These are phyloP conservation scores for Trichoderma orchidacearum DNA, from an alignment of 495 filamentous ascomycete genomes.

Conservation along the genomic window DNA sequence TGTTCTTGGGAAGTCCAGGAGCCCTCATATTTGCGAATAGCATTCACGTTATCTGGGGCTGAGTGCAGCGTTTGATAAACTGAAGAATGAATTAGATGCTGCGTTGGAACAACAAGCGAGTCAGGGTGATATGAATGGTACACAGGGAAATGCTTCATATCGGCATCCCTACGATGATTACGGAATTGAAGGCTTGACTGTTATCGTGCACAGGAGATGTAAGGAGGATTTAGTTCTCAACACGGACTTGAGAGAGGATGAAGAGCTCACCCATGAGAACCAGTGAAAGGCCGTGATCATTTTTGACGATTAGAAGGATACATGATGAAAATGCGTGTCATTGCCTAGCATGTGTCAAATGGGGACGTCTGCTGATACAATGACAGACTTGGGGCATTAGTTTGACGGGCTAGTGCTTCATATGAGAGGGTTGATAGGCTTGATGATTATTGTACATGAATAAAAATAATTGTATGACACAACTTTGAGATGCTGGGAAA, in stretches of 20 bases:
- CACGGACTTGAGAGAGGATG: slow-evolving; percentile 21
- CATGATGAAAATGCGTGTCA: too few relatives aligned
- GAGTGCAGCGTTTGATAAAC: slow-evolving; percentile 13
- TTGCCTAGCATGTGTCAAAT: too few relatives aligned
- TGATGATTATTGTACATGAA: too few relatives aligned
- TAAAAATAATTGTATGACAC: too few relatives aligned
- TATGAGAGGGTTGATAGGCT: too few relatives aligned
- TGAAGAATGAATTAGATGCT: slow-evolving; percentile 10
- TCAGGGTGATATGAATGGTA: slow-evolving; percentile 5
- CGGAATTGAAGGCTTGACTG: slow-evolving; percentile 28
- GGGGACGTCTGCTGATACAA: too few relatives aligned
- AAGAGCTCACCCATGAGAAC: background rate
- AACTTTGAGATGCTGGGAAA: too few relatives aligned
- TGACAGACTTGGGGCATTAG: too few relatives aligned
- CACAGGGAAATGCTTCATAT: background rate
- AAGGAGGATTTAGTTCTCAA: slow-evolving; percentile 33
- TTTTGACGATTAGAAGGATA: too few relatives aligned
- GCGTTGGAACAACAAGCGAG: background rate
- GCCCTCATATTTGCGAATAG: slow-evolving; percentile 20
- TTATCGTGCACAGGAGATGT: slow-evolving; percentile 27
- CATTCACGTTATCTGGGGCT: slow-evolving; percentile 15
- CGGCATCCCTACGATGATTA: slow-evolving; percentile 11
- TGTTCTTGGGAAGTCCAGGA: background rate
- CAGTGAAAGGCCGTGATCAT: too few relatives aligned
- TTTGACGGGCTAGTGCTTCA: too few relatives aligned